Base-by-base conservation (phyloP, 2,329 filamentous ascomycete species). In the Fusarium sp. region DNA sequence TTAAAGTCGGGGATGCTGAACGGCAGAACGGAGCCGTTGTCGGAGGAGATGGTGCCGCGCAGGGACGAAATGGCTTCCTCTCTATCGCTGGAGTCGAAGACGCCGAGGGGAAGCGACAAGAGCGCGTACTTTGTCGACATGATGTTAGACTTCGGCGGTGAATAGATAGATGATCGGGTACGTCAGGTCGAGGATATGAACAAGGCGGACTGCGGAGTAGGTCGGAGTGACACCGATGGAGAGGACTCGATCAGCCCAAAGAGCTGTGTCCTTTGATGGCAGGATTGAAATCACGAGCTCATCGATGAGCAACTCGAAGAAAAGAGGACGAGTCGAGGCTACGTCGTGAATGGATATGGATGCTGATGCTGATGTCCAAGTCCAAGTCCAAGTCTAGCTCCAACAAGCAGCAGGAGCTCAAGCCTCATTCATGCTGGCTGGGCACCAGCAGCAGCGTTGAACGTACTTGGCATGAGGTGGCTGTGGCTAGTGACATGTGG, bases 1-100 rank as follows among this genome's bases (percentile, higher is more conserved):
- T 98, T 99, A 87, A 99, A 97, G 71, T 93, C 91, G 18, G 96
- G 96, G 69, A 98, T 91, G 61, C 87, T 83, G 78, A 98, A 97
- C 2, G 90, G 89, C 56, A 89, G 83, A 49, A 93, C 90, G 57
- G 87, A 88, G 77, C 91, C 93, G 79, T 92, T 90, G 74, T 97
- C 92, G 62, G 87, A 82, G 54, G 88, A 85, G 60, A 97, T 85
- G 42, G 90, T 93, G 61, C 89, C 83, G 73, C 89, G 88, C 67
- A 99, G 82, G 49, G 93, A 87, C 51, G 89, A 87, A 72, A 97
- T 84, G 70, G 95, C 93, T 79, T 96, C 93, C 72, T 95, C 91
- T 76, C 86, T 86, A 81, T 95, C 88, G 81, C 88, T 87, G 55
- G 92, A 91, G 73, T 93, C 91, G 77, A 93, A 91, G 79, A 95